Conservation (phyloP, 495 filamentous ascomycete genomes). For the Aspergillus carlsbadensis region DNA sequence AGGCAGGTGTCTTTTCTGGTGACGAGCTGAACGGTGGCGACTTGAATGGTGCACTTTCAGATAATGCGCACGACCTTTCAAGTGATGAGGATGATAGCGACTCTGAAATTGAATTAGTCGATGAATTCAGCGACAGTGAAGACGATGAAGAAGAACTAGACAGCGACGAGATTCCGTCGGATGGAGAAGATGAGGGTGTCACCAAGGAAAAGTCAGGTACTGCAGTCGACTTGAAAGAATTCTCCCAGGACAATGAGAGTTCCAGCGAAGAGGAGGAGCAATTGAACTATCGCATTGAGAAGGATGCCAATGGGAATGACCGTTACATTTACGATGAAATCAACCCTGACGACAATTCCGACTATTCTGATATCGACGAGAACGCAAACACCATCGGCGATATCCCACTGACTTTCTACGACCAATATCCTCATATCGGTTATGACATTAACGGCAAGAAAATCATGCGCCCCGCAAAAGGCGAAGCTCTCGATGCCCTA, state of each 20-base stretch:
- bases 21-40: slow-evolving; percentile 64
- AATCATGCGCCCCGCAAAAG: slow-evolving; percentile 92
- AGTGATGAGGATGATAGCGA: slow-evolving; percentile 45
- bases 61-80: slow-evolving; percentile 51
- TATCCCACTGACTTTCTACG: slow-evolving; percentile 92
- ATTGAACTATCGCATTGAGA: slow-evolving; percentile 48
- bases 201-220: slow-evolving; percentile 20
- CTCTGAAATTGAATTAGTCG: slow-evolving; percentile 45
- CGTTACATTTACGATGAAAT: slow-evolving; percentile 85
- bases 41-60: slow-evolving; percentile 64
- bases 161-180: slow-evolving; percentile 54
- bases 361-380: slow-evolving; percentile 81
- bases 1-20: slow-evolving; percentile 55
- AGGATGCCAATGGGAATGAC: slow-evolving; percentile 71
- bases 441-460: slow-evolving; percentile 99
- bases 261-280: slow-evolving; percentile 27
- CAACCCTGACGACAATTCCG: slow-evolving; percentile 92
- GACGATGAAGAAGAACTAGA: slow-evolving; percentile 45
- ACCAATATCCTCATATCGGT: slow-evolving; percentile 95
- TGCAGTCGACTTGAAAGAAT: slow-evolving; percentile 20
- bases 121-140: slow-evolving; percentile 46
- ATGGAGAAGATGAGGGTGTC: slow-evolving; percentile 29
- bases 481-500: slow-evolving; percentile 88
- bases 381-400: slow-evolving; percentile 89
- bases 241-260: slow-evolving; percentile 14